Evolutionary conservation across 306 rosid genomes (phyloP).

Genomic region (Quercus agrifolia): DNA sequence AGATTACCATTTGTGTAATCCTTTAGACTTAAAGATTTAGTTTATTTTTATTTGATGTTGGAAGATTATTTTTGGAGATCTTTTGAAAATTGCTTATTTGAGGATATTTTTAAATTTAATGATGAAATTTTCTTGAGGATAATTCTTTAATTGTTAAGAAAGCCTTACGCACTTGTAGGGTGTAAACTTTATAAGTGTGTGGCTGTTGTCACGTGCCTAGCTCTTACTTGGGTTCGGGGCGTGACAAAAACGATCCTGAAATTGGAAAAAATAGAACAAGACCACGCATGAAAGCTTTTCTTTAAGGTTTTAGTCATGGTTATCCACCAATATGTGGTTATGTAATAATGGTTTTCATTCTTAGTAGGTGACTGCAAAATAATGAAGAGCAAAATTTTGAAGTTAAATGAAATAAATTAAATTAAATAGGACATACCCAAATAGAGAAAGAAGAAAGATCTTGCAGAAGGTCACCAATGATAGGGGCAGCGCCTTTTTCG

Average conservation of each 20-base stretch:
- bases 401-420: neutral
- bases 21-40: no score
- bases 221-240: no score
- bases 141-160: no score
- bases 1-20: no score
- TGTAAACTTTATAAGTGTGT: no score
- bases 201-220: no score
- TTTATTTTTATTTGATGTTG: no score
- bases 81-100: no score
- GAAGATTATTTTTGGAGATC: no score
- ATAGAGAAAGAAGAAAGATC: constrained; percentile 62
- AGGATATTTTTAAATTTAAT: no score
- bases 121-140: no score
- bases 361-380: neutral
- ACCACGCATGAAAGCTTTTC: neutral
- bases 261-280: neutral
- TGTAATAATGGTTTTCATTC: neutral
- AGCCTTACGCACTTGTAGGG: no score
- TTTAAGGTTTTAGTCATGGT: neutral
- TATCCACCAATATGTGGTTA: neutral
- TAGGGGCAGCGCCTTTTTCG: constrained; percentile 63
- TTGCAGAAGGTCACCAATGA: constrained; percentile 58
- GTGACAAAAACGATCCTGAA: constrained; percentile 66
- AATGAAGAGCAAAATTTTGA: neutral
- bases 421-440: constrained; percentile 47